Conservation (phyloP, 179 eudicot species). For the Nepenthes alata region DNA sequence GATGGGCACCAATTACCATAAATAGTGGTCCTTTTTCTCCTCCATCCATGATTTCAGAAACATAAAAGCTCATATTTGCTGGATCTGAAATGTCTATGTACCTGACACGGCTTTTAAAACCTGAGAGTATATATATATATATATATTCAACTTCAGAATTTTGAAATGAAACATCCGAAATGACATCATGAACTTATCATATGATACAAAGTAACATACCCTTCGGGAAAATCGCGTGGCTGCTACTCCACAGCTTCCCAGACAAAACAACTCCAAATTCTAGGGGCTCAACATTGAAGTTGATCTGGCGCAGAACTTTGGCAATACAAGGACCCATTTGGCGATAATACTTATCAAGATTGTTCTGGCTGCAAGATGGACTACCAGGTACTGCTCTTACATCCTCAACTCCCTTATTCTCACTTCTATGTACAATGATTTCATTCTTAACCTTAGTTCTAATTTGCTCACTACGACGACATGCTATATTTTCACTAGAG, state of each 20-base stretch:
- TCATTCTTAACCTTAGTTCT: slow-evolving; percentile 27
- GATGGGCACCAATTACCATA: slow-evolving; percentile 43
- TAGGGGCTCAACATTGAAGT: slow-evolving; percentile 64
- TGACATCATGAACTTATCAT: neutral
- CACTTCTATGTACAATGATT: slow-evolving; percentile 18
- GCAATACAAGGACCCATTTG: slow-evolving; percentile 96
- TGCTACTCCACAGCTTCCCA: slow-evolving; percentile 69
- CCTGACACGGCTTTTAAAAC: slow-evolving; percentile 79
- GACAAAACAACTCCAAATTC: slow-evolving; percentile 51
- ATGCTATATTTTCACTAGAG: slow-evolving; percentile 19
- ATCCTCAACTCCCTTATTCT: slow-evolving; percentile 25
- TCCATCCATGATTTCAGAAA: slow-evolving; percentile 79
- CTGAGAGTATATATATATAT: slow-evolving; percentile 18
- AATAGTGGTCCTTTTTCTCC: slow-evolving; percentile 76
- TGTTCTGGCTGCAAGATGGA: slow-evolving; percentile 49
- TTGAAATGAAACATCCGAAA: neutral
- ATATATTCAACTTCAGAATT: neutral
- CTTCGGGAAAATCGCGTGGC: slow-evolving; percentile 79
- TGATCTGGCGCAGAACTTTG: slow-evolving; percentile 81
- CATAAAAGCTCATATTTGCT: slow-evolving; percentile 51
- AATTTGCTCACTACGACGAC: slow-evolving; percentile 26
- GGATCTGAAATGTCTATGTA: slow-evolving; percentile 73
- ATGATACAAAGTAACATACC: slow-evolving; percentile 34
- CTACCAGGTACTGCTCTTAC: slow-evolving; percentile 29
- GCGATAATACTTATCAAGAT: slow-evolving; percentile 45